These are phyloP conservation scores for Podila epigama DNA, from an alignment of 192 early-diverging fungal genomes.

Conservation along the genomic window DNA sequence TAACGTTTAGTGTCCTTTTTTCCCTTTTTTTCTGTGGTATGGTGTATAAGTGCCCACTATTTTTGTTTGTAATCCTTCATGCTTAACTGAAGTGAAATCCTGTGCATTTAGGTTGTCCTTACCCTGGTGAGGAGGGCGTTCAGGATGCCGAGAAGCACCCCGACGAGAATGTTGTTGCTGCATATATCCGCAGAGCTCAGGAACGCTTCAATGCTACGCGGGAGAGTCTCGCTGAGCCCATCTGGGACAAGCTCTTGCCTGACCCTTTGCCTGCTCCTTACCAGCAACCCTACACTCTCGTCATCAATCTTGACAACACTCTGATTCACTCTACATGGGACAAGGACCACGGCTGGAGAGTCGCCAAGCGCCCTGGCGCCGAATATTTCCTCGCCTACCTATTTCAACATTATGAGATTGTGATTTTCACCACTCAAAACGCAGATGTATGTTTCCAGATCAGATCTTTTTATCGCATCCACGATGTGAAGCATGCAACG, in stretches of 20 bases:
- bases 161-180: constrained; percentile 12
- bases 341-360: constrained; percentile 96
- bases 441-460: constrained; percentile 67
- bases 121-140: constrained; percentile 33
- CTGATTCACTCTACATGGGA: constrained; percentile 94
- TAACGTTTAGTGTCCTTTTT: constrained; percentile 15
- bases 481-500: too few relatives aligned
- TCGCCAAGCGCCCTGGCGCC: constrained; percentile 94
- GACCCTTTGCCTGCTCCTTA: constrained; percentile 89
- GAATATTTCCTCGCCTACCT: constrained; percentile 95
- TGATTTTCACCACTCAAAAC: constrained; percentile 92
- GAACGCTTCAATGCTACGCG: constrained; percentile 23
- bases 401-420: constrained; percentile 92
- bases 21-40: neutral
- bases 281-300: constrained; percentile 89
- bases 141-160: constrained; percentile 28
- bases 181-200: constrained; percentile 17
- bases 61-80: too few relatives aligned
- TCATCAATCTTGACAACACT: constrained; percentile 94
- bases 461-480: too few relatives aligned
- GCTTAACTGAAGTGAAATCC: too few relatives aligned
- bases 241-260: constrained; percentile 90
- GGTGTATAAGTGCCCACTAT: neutral
- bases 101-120: constrained; percentile 17
- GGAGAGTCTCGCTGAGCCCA: constrained; percentile 66